A percentile compares a stretch with the other conserved stretches of the same genome.
Conservation (phyloP, 257 asterid genomes). For the Nicotiana otophora region DNA sequence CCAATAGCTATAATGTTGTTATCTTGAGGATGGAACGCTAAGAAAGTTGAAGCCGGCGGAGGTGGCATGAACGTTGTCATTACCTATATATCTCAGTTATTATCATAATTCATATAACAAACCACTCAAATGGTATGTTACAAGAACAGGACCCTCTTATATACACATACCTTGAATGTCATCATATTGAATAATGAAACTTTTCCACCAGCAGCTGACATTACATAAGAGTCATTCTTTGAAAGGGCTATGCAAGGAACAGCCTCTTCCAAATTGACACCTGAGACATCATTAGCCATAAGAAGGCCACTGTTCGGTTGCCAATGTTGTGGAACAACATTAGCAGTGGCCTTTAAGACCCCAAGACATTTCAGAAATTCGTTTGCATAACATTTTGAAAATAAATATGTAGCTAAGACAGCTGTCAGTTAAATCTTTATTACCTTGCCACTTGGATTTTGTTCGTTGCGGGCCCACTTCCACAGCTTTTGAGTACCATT, state of each 20-base stretch:
- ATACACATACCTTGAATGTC: slow-evolving; percentile 61
- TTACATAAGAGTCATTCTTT: slow-evolving; percentile 74
- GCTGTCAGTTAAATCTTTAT: not conserved
- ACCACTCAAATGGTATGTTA: not conserved
- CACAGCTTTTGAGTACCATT: slow-evolving; percentile 87
- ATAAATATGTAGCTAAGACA: not conserved
- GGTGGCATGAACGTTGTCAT: slow-evolving; percentile 99
- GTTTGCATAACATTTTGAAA: not conserved
- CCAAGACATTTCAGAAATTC: slow-evolving; percentile 16
- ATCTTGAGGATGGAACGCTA: slow-evolving; percentile 95
- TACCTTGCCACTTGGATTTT: slow-evolving; percentile 89
- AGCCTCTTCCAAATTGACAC: slow-evolving; percentile 76
- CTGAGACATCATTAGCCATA: slow-evolving; percentile 61
- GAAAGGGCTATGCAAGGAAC: slow-evolving; percentile 86
- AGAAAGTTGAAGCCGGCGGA: slow-evolving; percentile 88
- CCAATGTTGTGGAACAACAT: slow-evolving; percentile 64
- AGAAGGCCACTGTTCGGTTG: slow-evolving; percentile 75
- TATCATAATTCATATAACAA: slow-evolving; percentile 9
- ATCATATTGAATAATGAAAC: slow-evolving; percentile 77
- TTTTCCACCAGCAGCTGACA: slow-evolving; percentile 86
- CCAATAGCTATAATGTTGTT: slow-evolving; percentile 94
- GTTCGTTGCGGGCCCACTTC: slow-evolving; percentile 90
- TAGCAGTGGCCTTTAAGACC: slow-evolving; percentile 59
- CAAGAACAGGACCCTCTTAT: not conserved
- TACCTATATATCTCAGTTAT: slow-evolving; percentile 36